Conservation (phyloP, 176 grass and related monocot species). For the Bromus sterilis region DNA sequence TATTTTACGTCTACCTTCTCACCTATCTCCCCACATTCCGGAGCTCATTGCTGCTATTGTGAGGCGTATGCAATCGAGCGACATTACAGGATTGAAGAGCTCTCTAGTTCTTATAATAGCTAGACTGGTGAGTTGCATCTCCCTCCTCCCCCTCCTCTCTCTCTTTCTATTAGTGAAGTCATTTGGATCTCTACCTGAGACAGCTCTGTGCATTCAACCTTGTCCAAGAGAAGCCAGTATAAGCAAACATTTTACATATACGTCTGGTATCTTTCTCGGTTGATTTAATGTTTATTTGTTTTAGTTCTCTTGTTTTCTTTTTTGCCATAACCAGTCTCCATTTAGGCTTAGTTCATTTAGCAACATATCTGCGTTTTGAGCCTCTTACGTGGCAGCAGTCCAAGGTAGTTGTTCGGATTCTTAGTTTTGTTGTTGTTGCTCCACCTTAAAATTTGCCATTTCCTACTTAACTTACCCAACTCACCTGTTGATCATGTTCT, state of each 20-base stretch:
- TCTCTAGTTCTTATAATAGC: slow-evolving; percentile 93
- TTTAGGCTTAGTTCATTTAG: background rate
- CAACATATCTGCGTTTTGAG: background rate
- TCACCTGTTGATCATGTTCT: background rate
- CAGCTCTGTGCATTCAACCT: background rate
- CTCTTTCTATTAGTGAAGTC: no score
- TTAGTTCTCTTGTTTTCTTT: background rate
- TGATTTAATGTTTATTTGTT: slow-evolving; percentile 9
- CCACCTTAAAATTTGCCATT: background rate
- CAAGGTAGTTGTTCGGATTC: background rate
- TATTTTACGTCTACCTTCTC: slow-evolving; percentile 67
- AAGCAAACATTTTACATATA: background rate
- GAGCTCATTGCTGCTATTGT: slow-evolving; percentile 83
- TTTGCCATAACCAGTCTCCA: background rate
- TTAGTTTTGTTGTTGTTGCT: background rate
- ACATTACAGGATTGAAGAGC: slow-evolving; percentile 74
- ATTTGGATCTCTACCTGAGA: background rate
- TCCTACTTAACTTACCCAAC: background rate
- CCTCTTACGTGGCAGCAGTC: background rate
- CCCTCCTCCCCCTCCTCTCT: background rate
- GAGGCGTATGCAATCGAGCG: slow-evolving; percentile 76
- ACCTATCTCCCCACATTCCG: slow-evolving; percentile 70
- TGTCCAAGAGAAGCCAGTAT: background rate
- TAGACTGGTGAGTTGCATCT: slow-evolving; percentile 57
- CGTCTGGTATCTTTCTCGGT: background rate